Base-by-base conservation (phyloP, 192 early-diverging fungal genomes). In the Thamnidium elegans region DNA sequence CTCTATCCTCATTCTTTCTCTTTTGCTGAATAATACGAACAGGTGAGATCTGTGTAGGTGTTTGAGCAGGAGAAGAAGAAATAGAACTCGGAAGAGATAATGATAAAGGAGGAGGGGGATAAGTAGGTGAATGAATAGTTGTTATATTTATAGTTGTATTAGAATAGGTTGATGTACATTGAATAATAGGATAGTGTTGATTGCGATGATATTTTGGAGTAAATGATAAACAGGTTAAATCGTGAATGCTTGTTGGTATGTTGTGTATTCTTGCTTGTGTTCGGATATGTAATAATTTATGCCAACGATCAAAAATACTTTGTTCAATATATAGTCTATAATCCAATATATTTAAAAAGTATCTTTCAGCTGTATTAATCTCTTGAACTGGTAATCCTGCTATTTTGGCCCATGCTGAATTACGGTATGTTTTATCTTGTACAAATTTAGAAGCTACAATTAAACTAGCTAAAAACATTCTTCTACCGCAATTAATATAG, bases 361-460 rank as follows among this genome's bases (percentile, higher is more conserved):
- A 83, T 42, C 89, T 78, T 79, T 98, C 94, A 65, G 89, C 87
- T 23, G 81, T 82, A 78, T 92, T 90, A 58, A 98, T 90, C 78
- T 98, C 93, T 14, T 72, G 52, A 48, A 90, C 80, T 8, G 86
- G 79, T 13, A 98, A 81, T 45, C 89, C 87, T 14, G 92, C 94
- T 43, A 96, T 93, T 76, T 91, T 92, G 45, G 93, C 81, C 96
- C 96, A 98, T 1, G 92, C 89, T 63, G 79, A 81, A 82, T 94
- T 96, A 23, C 87, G 84, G 68, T 94, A 98, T 51, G 87, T 89
- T 60, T 86, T 85, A 79, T 98, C 96, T 70, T 86, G 86, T 46
- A 91, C 84, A 73, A 89, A 95, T 72, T 98, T 98, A 62, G 90
- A 92, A 5, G 96, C 92, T 43, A 93, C 76, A 50, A 97, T 87